Evolutionary conservation across 2,329 filamentous ascomycete species (phyloP), one percentile per base, ranked within the genome.

Genomic region (Phyllosticta citribraziliensis): DNA sequence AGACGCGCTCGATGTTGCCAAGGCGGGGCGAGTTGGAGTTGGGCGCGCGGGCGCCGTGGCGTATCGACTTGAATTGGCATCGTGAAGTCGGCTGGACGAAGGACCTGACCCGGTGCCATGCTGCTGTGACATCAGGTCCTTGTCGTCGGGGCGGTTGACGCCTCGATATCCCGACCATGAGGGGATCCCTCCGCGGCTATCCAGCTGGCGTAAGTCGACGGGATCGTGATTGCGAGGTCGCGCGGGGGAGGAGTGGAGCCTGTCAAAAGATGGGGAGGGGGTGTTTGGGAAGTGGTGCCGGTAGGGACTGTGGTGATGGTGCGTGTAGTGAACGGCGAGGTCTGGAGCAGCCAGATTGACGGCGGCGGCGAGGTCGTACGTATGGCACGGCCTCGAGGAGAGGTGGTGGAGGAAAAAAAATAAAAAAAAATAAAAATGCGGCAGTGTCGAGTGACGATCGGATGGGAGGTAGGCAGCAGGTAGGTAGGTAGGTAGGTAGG

Each of bases 301-400:
- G 63, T 70, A 74, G 64, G 67, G 70, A 70, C 65, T 33, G 52
- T 61, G 64, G 68, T 72, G 69, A 58, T 61, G 64, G 68, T 72
- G 69, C 58, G 68, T 64, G 62, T 67, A 65, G 61, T 67, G 68
- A 57, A 74, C 68, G 65, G 72, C 70, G 63, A 74, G 69, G 27
- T 69, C 69, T 68, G 73, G 71, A 61, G 73, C 67, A 70, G 73
- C 73, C 73, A 75, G 70, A 56, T 63, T 74, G 73, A 71, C 66
- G 40, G 57, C 52, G 25, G 58, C 25, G 55, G 50, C 33, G 60
- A 50, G 60, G 60, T 40, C 33, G 33, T 40, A 40, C 10, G 33
- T 40, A 12, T 40, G 33, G 54, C 19, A 56, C 40, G 14, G 52
- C 53, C 58, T 52, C 52, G 58, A 52, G 25, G 35, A 14, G 58